Base-by-base conservation (phyloP, 1,139 yeast genomes). In the Yamadazyma mexicana region DNA sequence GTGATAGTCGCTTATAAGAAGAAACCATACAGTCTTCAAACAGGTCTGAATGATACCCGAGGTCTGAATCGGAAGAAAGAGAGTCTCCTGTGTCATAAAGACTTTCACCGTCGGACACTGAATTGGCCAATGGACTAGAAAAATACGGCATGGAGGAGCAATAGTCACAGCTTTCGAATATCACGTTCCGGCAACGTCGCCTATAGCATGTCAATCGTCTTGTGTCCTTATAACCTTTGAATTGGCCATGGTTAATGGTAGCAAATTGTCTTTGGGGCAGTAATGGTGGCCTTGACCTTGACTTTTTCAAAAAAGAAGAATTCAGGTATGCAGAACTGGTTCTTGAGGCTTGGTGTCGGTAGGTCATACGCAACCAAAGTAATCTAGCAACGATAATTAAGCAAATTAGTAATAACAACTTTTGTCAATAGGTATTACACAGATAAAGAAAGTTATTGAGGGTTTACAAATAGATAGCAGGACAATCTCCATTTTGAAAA, bases 131-230 rank as follows among this genome's bases (percentile, higher is more conserved):
- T 5, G 62, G 59, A 23, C 61, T 57, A 12, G 56, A 44, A 25
- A 58, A 48, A 40, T 58, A 54, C 1, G 66, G 62, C 10, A 58
- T 35, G 40, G 49, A 35, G 20, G 45, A 45, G 46, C 66, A 61
- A 41, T 57, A 52, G 16, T 39, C 39, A 44, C 66, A 61, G 5
- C 16, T 9, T 17, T 40, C 15, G 22, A 28, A 35, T 23, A 22
- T 22, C 5, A 15, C 14, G 36, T 22, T 11, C 34, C 43, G 34
- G 37, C 52, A 49, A 5, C 22, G 17, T 8, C 10, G 15, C 11
- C 31, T 30, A 30, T 31, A 37, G 34, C 62, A 57, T 25, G 48
- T 39, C 5, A 41, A 35, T 9, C 49, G 33, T 46, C 61, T 50
- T 2, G 50, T 46, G 37, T 56, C 61, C 29, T 39, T 40, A 18